phyloP scores from a whole-genome alignment of 441 rosid genomes.

The Biscutella laevigata region DNA sequence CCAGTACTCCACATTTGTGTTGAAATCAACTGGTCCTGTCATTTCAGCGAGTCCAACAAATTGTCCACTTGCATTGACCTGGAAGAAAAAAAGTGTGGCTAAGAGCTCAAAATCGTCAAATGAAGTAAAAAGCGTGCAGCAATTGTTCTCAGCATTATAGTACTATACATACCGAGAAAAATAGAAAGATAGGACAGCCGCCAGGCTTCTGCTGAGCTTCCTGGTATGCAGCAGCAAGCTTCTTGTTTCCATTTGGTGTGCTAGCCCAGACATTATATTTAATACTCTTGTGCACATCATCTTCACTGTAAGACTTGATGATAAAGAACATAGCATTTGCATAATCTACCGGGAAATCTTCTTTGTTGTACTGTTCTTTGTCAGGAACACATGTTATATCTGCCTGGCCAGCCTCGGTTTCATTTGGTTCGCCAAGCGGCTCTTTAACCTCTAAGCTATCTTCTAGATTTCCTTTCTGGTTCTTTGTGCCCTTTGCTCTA shows the following conservation, averaged over 20 bases:
- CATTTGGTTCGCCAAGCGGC: constrained; percentile 28
- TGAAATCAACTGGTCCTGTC: constrained; percentile 81
- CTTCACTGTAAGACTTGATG: constrained; percentile 90
- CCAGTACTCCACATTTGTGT: constrained; percentile 75
- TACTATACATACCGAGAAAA: constrained; percentile 65
- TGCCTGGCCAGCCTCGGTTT: constrained; percentile 27
- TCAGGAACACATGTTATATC: constrained; percentile 39
- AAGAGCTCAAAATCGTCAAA: neutral
- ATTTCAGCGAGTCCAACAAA: constrained; percentile 93
- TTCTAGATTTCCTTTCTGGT: constrained; percentile 38
- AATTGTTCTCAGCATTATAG: neutral
- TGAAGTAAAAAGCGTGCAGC: neutral
- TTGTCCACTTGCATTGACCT: constrained; percentile 94
- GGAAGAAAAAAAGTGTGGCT: neutral
- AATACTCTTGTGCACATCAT: constrained; percentile 87
- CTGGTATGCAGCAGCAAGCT: constrained; percentile 80
- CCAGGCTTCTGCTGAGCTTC: constrained; percentile 67
- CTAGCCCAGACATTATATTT: constrained; percentile 93
- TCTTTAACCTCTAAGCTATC: constrained; percentile 23
- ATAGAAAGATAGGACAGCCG: constrained; percentile 66
- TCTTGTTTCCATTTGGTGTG: constrained; percentile 89
- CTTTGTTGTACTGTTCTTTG: constrained; percentile 52
- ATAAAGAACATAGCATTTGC: constrained; percentile 66
- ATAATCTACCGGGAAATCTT: constrained; percentile 57
- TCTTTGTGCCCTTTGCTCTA: constrained; percentile 62